phyloP scores from a whole-genome alignment of 441 rosid genomes.

The Cnidoscolus chayamansa region DNA sequence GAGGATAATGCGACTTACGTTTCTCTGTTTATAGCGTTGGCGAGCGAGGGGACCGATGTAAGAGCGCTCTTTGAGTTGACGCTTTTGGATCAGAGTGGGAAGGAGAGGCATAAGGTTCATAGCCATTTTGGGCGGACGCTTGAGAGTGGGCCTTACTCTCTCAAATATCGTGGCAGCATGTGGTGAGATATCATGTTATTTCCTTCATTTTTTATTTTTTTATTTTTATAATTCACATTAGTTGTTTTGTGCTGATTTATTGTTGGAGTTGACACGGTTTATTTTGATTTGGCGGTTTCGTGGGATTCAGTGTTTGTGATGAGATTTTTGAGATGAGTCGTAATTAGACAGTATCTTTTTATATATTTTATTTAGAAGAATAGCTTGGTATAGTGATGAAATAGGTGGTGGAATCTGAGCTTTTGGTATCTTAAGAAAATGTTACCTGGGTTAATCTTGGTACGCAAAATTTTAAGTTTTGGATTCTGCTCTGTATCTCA shows the following conservation, averaged over 20 bases:
- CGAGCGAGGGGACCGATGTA: conserved; percentile 85
- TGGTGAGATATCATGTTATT: conserved; percentile 47
- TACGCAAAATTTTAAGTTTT: background rate
- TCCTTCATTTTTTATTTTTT: no score
- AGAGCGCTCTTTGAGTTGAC: conserved; percentile 88
- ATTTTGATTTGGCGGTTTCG: background rate
- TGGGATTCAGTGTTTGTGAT: background rate
- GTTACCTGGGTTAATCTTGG: background rate
- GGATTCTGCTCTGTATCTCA: background rate
- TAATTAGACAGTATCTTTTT: background rate
- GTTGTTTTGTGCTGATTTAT: no score
- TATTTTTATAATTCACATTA: no score
- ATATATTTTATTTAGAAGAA: background rate
- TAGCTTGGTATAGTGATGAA: background rate
- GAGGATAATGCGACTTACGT: conserved; percentile 78
- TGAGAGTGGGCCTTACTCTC: conserved; percentile 84
- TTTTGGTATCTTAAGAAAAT: background rate
- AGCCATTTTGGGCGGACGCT: conserved; percentile 84
- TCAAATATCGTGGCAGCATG: conserved; percentile 91
- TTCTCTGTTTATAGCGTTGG: conserved; percentile 81
- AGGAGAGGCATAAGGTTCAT: conserved; percentile 76
- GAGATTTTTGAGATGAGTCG: background rate
- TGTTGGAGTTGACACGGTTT: background rate
- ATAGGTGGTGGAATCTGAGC: background rate
- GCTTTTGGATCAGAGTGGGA: conserved; percentile 91